Evolutionary conservation across 805 yeast species (phyloP), one percentile per base, ranked within the genome.

Genomic region (Wickerhamomyces strasburgensis): DNA sequence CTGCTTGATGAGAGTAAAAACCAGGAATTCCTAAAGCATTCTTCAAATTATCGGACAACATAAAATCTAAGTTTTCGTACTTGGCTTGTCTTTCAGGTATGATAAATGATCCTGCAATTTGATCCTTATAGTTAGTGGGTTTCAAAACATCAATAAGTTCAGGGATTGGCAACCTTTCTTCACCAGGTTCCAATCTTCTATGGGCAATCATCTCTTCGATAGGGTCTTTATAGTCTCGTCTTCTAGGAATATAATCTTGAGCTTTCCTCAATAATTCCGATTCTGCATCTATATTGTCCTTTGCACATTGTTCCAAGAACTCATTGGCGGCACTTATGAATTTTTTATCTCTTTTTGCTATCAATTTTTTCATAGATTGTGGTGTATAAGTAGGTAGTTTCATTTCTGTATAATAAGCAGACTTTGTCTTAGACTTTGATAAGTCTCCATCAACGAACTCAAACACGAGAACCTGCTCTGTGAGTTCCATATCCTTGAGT

Each of bases 1-100:
- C 72, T 1, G 84, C 76, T 56, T 93, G 99, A 61, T 93, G 99
- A 0, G 75, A 56, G 56, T 87, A 93, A 25, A 90, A 71, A 5
- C 63, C 54, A 1, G 70, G 65, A 8, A 65, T 62, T 30, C 65
- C 60, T 11, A 87, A 58, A 0, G 84, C 83, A 7, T 65, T 63
- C 26, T 62, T 56, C 5, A 80, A 65, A 15, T 72, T 73, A 18
- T 71, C 75, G 0, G 84, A 64, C n/a, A 75, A 46, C 24, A 62
- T 64, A 49, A 65, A 65, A 31, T 65, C 52, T 39, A 75, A 42
- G 10, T 64, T 62, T 14, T 59, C 67, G 47, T 58, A 77, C 3
- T 49, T 40, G 0, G 93, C 78, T 0, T 46, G 49, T 39, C 72
- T 66, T 4, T 70, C 59, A 0, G 72, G 70, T 4, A 74, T 64